Evolutionary conservation across 345 rosid species (phyloP).

Genomic region (Toxicodendron radicans): DNA sequence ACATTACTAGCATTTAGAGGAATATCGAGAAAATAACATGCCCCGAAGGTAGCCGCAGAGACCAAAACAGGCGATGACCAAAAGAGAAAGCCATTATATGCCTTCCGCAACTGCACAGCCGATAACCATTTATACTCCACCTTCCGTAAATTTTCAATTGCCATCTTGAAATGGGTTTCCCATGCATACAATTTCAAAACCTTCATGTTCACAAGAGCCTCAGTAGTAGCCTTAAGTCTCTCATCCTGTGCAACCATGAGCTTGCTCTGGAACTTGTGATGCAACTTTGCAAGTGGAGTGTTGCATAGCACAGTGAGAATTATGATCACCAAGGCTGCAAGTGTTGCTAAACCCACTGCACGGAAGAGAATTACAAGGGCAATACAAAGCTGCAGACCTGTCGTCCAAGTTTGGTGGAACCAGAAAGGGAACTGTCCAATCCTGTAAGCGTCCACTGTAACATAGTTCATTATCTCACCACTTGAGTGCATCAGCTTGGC

Average conservation of each 20-base stretch:
- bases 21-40: conserved; percentile 73
- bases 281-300: conserved; percentile 90
- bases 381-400: conserved; percentile 76
- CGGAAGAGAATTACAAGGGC: conserved; percentile 72
- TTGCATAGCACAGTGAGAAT: conserved; percentile 73
- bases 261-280: conserved; percentile 71
- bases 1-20: conserved; percentile 73
- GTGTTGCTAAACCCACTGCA: conserved; percentile 82
- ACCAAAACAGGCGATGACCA: conserved; percentile 95
- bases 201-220: conserved; percentile 90
- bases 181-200: conserved; percentile 91
- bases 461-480: conserved; percentile 89
- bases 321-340: conserved; percentile 77
- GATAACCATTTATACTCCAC: conserved; percentile 64
- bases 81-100: conserved; percentile 70
- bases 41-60: conserved; percentile 82
- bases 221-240: conserved; percentile 73
- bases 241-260: conserved; percentile 86
- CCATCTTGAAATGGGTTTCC: conserved; percentile 86
- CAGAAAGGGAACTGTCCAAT: conserved; percentile 93
- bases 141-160: conserved; percentile 65
- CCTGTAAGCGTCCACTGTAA: conserved; percentile 88
- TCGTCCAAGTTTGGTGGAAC: conserved; percentile 96
- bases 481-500: conserved; percentile 77
- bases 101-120: conserved; percentile 73